phyloP scores from a whole-genome alignment of 2,329 filamentous ascomycete genomes.

The Paraconiothyrium brasiliense region DNA sequence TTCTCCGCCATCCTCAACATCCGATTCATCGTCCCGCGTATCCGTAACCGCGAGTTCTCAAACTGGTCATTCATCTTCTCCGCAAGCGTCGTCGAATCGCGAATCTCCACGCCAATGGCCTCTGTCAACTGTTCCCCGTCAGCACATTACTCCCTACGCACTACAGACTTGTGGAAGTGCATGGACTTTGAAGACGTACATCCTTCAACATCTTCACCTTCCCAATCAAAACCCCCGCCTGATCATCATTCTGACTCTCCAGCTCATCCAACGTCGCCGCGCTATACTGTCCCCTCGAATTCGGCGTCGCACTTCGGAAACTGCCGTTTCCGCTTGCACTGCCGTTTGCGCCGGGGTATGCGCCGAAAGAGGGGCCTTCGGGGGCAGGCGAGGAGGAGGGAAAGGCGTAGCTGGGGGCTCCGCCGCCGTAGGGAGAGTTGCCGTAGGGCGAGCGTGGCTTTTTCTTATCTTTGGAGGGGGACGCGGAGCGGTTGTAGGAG shows the following conservation, averaged over 20 bases:
- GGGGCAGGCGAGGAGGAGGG: constrained; percentile 22
- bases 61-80: constrained; percentile 98
- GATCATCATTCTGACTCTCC: constrained; percentile 92
- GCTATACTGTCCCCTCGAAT: constrained; percentile 84
- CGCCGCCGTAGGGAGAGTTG: constrained; percentile 29
- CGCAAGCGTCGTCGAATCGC: constrained; percentile 84
- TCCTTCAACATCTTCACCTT: constrained; percentile 92
- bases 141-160: neutral
- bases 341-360: constrained; percentile 43
- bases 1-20: constrained; percentile 96
- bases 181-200: constrained; percentile 63
- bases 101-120: constrained; percentile 94
- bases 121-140: constrained; percentile 74
- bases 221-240: constrained; percentile 88
- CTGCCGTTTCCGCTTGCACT: neutral
- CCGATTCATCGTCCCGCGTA: constrained; percentile 93
- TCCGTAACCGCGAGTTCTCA: constrained; percentile 80
- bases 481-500: constrained; percentile 49
- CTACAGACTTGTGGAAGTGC: neutral
- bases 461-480: constrained; percentile 47
- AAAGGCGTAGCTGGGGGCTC: constrained; percentile 34
- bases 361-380: constrained; percentile 38
- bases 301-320: constrained; percentile 56
- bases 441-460: constrained; percentile 35
- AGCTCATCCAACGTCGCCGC: constrained; percentile 91